Evolutionary conservation across 306 rosid species (phyloP).

Genomic region (Phaseolus lunatus): DNA sequence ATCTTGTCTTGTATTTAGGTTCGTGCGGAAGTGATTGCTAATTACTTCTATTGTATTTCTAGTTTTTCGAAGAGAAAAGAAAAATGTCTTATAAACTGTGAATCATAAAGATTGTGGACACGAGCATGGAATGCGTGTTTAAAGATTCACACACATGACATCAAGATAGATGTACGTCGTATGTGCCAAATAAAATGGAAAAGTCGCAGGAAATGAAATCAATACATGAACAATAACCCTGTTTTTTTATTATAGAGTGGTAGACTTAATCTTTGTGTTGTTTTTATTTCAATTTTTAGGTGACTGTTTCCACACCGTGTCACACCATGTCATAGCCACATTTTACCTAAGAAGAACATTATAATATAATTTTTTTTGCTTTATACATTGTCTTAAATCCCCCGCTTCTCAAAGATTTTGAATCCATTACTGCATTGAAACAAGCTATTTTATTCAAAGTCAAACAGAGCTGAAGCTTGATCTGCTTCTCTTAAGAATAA

Average conservation of each 20-base stretch:
- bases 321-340: too few relatives aligned
- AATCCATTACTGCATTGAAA: too few relatives aligned
- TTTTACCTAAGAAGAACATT: too few relatives aligned
- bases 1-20: constrained; percentile 24
- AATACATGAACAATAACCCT: background rate
- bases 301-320: too few relatives aligned
- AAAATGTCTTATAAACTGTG: background rate
- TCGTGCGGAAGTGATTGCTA: constrained; percentile 7
- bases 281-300: too few relatives aligned
- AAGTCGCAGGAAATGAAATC: background rate
- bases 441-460: background rate
- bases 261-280: too few relatives aligned
- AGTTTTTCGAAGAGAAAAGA: background rate
- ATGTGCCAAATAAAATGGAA: background rate
- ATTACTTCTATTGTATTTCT: constrained; percentile 23
- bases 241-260: too few relatives aligned
- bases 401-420: too few relatives aligned
- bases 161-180: background rate
- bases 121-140: background rate
- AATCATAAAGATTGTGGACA: background rate
- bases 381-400: too few relatives aligned
- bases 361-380: too few relatives aligned
- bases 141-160: background rate
- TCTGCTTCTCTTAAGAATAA: background rate
- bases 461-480: constrained; percentile 4